Evolutionary conservation across 371 early-diverging fungal genomes (phyloP).

Genomic region (Fennellomyces sp.): DNA sequence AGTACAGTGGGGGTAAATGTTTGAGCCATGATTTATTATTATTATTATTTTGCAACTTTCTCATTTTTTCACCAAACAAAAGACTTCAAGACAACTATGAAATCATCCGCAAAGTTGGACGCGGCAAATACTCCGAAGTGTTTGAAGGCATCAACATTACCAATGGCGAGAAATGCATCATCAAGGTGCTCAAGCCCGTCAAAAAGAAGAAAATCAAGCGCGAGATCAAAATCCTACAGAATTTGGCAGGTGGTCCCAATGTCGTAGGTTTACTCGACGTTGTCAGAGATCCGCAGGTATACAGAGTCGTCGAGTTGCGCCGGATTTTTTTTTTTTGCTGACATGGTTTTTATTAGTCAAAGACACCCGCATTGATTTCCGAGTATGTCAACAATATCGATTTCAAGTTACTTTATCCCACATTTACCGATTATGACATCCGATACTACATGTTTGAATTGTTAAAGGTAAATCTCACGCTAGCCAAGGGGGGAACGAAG

Average conservation of each 20-base stretch:
- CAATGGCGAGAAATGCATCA: constrained; percentile 87
- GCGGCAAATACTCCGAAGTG: constrained; percentile 99
- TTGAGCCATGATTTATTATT: background rate
- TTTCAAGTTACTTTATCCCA: constrained; percentile 72
- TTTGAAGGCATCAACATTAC: constrained; percentile 96
- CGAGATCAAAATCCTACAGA: constrained; percentile 99
- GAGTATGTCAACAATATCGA: constrained; percentile 93
- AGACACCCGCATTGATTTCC: constrained; percentile 79
- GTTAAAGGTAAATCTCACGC: constrained; percentile 69
- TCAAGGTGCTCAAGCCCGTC: constrained; percentile 99
- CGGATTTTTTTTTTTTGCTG: background rate
- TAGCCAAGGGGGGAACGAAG: background rate
- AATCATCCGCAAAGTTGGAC: constrained; percentile 95
- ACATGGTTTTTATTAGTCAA: constrained; percentile 10
- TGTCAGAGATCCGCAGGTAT: constrained; percentile 93
- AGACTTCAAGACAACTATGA: constrained; percentile 92
- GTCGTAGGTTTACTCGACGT: constrained; percentile 95
- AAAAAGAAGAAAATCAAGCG: constrained; percentile 99
- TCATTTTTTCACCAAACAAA: background rate
- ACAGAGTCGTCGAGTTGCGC: too few species aligned
- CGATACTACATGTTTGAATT: constrained; percentile 97
- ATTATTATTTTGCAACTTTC: background rate
- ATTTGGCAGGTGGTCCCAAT: constrained; percentile 94
- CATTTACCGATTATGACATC: constrained; percentile 92
- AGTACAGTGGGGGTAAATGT: constrained; percentile 82